phyloP scores from a whole-genome alignment of 306 rosid genomes.

The Chamaecrista fasciculata region DNA sequence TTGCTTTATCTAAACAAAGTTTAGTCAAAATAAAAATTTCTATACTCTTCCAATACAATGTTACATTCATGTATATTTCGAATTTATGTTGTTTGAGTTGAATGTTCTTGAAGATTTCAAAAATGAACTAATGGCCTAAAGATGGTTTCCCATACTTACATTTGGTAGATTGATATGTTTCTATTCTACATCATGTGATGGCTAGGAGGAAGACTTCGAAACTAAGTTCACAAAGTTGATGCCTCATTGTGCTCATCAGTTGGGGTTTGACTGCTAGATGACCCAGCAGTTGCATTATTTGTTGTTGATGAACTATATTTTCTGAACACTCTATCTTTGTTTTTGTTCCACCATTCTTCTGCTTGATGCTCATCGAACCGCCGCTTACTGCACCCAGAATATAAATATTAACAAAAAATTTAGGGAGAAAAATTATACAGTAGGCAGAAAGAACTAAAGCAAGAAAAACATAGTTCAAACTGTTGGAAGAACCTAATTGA shows the following conservation, averaged over 20 bases:
- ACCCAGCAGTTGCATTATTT: slow-evolving; percentile 4
- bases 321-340: slow-evolving; percentile 54
- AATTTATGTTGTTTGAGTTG: not conserved
- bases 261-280: slow-evolving; percentile 1
- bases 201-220: not conserved
- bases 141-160: not conserved
- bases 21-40: not conserved
- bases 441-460: not conserved
- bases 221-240: slow-evolving; percentile 27
- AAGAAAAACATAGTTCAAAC: not conserved
- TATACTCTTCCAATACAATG: not conserved
- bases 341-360: slow-evolving; percentile 62
- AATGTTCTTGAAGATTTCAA: not conserved
- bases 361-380: slow-evolving; percentile 53
- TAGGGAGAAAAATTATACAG: not conserved
- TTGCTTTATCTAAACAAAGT: not conserved
- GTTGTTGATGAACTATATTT: slow-evolving; percentile 28
- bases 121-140: not conserved
- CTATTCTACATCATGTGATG: not conserved
- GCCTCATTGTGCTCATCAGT: slow-evolving; percentile 30
- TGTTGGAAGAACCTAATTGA: not conserved
- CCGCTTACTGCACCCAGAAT: slow-evolving; percentile 41
- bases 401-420: not conserved
- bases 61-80: not conserved
- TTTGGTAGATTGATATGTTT: not conserved